Evolutionary conservation across 2,329 filamentous ascomycete species (phyloP).

Genomic region (Fusarium citri): DNA sequence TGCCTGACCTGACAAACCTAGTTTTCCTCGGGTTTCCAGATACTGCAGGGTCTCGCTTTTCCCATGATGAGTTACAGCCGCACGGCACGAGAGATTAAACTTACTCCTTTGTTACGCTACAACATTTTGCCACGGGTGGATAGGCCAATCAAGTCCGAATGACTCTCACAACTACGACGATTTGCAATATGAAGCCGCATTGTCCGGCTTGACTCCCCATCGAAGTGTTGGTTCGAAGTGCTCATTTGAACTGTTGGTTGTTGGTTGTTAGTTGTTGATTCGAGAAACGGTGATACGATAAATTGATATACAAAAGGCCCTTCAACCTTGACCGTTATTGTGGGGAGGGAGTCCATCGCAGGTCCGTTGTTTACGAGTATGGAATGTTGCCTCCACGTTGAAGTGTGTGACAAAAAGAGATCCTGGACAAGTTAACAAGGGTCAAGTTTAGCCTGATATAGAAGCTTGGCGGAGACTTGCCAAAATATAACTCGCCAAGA

Average conservation of each 20-base stretch:
- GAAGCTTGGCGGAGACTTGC: background rate
- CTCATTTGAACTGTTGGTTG: background rate
- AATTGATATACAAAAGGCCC: background rate
- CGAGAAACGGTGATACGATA: no score
- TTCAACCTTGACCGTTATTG: background rate
- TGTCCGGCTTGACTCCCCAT: background rate
- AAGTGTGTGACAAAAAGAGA: background rate
- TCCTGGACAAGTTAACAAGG: background rate
- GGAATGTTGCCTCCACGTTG: background rate
- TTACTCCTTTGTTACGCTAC: background rate
- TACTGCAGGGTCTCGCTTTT: background rate
- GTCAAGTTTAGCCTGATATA: background rate
- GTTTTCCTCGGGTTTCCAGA: background rate
- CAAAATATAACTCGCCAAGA: background rate
- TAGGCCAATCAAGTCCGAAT: background rate
- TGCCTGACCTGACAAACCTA: background rate
- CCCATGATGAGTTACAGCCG: no score
- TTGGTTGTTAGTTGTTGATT: background rate
- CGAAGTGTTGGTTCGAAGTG: background rate
- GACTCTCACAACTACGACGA: background rate
- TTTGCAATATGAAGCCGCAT: background rate
- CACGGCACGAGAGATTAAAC: background rate
- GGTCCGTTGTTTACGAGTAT: background rate
- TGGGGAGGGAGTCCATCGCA: background rate
- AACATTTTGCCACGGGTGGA: background rate